These are phyloP conservation scores for Alternaria arborescens DNA, from an alignment of 2,329 filamentous ascomycete species.

Conservation along the genomic window DNA sequence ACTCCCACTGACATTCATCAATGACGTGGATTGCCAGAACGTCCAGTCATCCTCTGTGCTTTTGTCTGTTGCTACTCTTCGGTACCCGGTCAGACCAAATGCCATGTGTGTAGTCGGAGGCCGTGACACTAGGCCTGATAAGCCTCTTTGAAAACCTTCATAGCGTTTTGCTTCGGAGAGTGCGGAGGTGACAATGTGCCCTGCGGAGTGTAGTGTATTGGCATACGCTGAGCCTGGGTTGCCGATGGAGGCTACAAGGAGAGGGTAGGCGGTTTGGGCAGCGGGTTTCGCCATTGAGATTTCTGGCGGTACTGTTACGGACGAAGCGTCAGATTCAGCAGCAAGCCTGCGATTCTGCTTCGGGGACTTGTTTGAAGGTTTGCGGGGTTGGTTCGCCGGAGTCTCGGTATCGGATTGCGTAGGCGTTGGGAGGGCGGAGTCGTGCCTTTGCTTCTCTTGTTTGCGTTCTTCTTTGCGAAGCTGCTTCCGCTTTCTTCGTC, in stretches of 20 bases:
- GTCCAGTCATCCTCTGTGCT: constrained; percentile 59
- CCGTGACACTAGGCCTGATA: constrained; percentile 41
- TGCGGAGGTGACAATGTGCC: constrained; percentile 75
- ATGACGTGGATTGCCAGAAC: constrained; percentile 75
- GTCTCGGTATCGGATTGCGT: constrained; percentile 31
- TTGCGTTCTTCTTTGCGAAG: constrained; percentile 40
- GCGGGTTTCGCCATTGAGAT: constrained; percentile 34
- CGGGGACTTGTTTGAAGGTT: constrained; percentile 27
- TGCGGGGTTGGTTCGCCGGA: constrained; percentile 9
- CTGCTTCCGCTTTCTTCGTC: constrained; percentile 33
- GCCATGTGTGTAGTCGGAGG: constrained; percentile 42
- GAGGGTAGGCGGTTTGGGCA: constrained; percentile 50
- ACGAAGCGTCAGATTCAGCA: not conserved
- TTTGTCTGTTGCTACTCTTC: constrained; percentile 11
- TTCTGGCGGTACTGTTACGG: constrained; percentile 1
- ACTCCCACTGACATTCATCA: constrained; percentile 86
- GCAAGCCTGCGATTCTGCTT: constrained; percentile 6
- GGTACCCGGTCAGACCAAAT: constrained; percentile 54
- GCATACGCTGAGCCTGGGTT: constrained; percentile 76
- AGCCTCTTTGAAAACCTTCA: constrained; percentile 39
- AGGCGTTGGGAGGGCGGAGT: constrained; percentile 25
- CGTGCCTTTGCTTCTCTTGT: constrained; percentile 26
- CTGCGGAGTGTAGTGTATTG: constrained; percentile 85
- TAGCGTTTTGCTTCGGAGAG: constrained; percentile 37
- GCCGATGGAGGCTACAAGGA: constrained; percentile 87